Percentiles rank a stretch among this genome's conserved stretches.
Evolutionary conservation across 1,139 yeast species (phyloP).

Genomic region (Geotrichum aggregatum): DNA sequence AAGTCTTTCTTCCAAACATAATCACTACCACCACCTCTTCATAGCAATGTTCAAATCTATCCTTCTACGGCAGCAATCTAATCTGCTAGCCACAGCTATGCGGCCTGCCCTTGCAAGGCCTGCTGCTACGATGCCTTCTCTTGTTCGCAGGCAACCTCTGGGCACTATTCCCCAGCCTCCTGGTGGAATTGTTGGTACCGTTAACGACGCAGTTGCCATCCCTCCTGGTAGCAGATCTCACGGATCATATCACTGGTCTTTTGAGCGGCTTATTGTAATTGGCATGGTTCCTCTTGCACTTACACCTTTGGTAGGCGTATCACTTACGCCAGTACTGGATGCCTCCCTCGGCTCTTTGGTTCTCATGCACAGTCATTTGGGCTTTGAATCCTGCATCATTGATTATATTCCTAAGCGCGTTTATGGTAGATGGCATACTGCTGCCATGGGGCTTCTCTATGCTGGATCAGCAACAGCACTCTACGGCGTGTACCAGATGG

Average conservation of each 20-base stretch:
- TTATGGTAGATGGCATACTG: slow-evolving; percentile 65
- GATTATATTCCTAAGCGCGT: slow-evolving; percentile 87
- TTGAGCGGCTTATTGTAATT: slow-evolving; percentile 67
- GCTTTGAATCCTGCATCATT: slow-evolving; percentile 78
- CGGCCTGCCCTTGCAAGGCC: slow-evolving; percentile 13
- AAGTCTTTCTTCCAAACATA: no score
- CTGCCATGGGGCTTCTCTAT: slow-evolving; percentile 60
- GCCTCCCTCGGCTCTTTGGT: slow-evolving; percentile 60
- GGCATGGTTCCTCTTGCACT: slow-evolving; percentile 71
- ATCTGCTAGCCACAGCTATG: slow-evolving; percentile 9
- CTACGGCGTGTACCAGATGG: slow-evolving; percentile 79
- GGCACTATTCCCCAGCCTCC: slow-evolving; percentile 43
- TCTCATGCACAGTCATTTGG: slow-evolving; percentile 72
- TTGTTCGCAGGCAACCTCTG: slow-evolving; percentile 41
- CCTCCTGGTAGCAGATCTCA: slow-evolving; percentile 61
- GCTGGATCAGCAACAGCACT: slow-evolving; percentile 68
- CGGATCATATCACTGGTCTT: slow-evolving; percentile 88
- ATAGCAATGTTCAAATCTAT: slow-evolving; percentile 20
- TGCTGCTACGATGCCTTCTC: slow-evolving; percentile 31
- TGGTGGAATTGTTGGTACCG: slow-evolving; percentile 53
- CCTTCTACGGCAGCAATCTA: slow-evolving; percentile 15
- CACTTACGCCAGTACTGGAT: slow-evolving; percentile 64
- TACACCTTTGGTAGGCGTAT: slow-evolving; percentile 66
- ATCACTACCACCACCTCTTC: no score
- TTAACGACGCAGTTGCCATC: slow-evolving; percentile 71